Base-by-base conservation (phyloP, 495 filamentous ascomycete genomes). In the Hypoxylon rickii region DNA sequence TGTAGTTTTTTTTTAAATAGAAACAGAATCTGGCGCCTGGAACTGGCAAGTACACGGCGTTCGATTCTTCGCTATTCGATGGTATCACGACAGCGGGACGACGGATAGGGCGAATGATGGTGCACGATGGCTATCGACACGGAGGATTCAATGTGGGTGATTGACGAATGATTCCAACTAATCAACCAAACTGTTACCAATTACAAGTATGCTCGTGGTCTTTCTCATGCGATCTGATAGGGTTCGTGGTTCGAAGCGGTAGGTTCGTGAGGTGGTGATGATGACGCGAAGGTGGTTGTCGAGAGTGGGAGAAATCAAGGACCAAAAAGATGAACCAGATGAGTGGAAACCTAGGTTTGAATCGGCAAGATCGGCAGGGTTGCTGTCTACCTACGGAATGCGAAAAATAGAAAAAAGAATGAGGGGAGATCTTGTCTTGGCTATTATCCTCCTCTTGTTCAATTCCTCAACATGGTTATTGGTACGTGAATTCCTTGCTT, bases 401-500 rank as follows among this genome's bases (percentile, higher is more conserved):
- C 51, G 24, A 50, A 52, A 41, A 45, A 44, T 26, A 5, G 34
- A 16, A 38, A 33, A 47, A 34, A 50, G 45, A 29, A 44, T 48
- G 42, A 33, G 41, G 26, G 29, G 34, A 40, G 12, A 4, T 20
- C 20, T 43, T 39, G 38, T 57, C 59, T 63, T 63, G 53, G 48
- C 26, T 50, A 5, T 39, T 41, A 10, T 49, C 32, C 47, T 50
- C 39, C 16, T 45, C 29, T 40, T 46, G 32, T 48, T 62, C 37
- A 63, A 45, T 54, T 32, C 44, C 44, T 38, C 44, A 26, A 50
- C 59, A 63, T 63, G 31, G 33, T 51, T 29, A 29, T 29, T 29
- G 4, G 4, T 29, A 4, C 10, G 24, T 29, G 4, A 7, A 7
- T n/a, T 36, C 40, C 39, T 50, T 50, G 53, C 36, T 26, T 48